phyloP scores from a whole-genome alignment of 306 rosid genomes.

The Aeschynomene evenia region DNA sequence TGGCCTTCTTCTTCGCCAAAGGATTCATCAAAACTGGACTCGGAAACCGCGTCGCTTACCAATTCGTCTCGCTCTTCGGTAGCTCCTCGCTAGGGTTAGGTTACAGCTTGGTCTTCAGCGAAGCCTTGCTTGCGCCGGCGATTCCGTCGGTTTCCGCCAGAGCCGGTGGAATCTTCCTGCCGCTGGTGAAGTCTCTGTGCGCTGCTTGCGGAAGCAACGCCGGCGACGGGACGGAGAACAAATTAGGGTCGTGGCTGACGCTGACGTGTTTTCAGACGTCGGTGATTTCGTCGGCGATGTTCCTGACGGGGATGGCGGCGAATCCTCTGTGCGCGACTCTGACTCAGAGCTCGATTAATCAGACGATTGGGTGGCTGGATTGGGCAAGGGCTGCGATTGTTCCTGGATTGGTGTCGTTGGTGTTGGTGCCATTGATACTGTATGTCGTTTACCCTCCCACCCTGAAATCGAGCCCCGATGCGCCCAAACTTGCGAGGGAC shows the following conservation, averaged over 20 bases:
- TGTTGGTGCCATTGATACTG: slow-evolving; percentile 79
- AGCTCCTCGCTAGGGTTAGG: slow-evolving; percentile 93
- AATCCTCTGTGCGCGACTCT: slow-evolving; percentile 84
- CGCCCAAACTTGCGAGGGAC: slow-evolving; percentile 89
- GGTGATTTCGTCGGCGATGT: slow-evolving; percentile 92
- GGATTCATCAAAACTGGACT: slow-evolving; percentile 95
- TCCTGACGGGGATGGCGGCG: slow-evolving; percentile 96
- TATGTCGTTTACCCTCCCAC: slow-evolving; percentile 86
- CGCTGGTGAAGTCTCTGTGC: slow-evolving; percentile 82
- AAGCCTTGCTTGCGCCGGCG: slow-evolving; percentile 90
- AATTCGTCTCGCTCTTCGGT: slow-evolving; percentile 85
- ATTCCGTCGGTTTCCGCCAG: slow-evolving; percentile 95
- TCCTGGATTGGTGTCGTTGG: slow-evolving; percentile 78
- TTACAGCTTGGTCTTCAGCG: slow-evolving; percentile 94
- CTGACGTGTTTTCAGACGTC: slow-evolving; percentile 97
- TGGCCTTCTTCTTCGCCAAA: slow-evolving; percentile 94
- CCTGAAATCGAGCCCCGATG: slow-evolving; percentile 85
- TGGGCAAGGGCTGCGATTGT: slow-evolving; percentile 94
- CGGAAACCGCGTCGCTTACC: slow-evolving; percentile 88
- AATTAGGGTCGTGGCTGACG: slow-evolving; percentile 89
- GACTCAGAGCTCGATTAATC: slow-evolving; percentile 66
- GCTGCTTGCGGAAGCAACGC: slow-evolving; percentile 91
- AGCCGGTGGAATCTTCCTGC: slow-evolving; percentile 93
- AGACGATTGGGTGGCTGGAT: slow-evolving; percentile 94
- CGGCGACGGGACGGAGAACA: slow-evolving; percentile 87